Percentiles rank a stretch among this genome's conserved stretches.
Conservation (phyloP, 192 early-diverging fungal genomes). For the Gaertneriomyces sp. region DNA sequence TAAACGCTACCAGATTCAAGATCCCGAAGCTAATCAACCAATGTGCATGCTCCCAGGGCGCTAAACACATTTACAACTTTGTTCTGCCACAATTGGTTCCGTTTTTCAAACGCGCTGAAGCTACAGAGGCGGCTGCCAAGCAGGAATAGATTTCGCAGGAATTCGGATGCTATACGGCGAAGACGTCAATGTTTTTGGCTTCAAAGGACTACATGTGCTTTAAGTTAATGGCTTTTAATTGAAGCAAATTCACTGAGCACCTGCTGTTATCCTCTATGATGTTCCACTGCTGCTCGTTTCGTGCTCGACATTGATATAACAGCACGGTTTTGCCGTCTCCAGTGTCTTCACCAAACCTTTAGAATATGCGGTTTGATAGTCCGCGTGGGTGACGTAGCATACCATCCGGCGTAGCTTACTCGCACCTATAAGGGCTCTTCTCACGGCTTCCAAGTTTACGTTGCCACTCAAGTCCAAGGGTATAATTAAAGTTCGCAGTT, state of each 20-base stretch:
- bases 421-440: not conserved
- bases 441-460: not conserved
- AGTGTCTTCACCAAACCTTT: not conserved
- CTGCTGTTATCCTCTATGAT: too few species aligned
- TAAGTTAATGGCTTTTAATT: too few species aligned
- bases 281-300: too few species aligned
- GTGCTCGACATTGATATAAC: not conserved
- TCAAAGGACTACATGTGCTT: too few species aligned
- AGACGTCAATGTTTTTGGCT: too few species aligned
- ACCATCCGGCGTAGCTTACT: not conserved
- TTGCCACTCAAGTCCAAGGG: not conserved
- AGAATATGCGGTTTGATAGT: not conserved
- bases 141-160: not conserved
- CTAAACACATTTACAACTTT: conserved; percentile 31
- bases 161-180: too few species aligned
- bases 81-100: conserved; percentile 30
- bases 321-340: conserved; percentile 1
- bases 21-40: not conserved
- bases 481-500: not conserved
- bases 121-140: not conserved
- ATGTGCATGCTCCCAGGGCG: conserved; percentile 18
- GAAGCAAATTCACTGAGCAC: too few species aligned
- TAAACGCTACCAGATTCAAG: not conserved
- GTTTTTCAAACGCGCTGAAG: conserved; percentile 18
- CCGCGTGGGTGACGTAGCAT: not conserved